These are phyloP conservation scores for Persicaria tinctoria DNA, from an alignment of 148 eudicot genomes.

Conservation along the genomic window DNA sequence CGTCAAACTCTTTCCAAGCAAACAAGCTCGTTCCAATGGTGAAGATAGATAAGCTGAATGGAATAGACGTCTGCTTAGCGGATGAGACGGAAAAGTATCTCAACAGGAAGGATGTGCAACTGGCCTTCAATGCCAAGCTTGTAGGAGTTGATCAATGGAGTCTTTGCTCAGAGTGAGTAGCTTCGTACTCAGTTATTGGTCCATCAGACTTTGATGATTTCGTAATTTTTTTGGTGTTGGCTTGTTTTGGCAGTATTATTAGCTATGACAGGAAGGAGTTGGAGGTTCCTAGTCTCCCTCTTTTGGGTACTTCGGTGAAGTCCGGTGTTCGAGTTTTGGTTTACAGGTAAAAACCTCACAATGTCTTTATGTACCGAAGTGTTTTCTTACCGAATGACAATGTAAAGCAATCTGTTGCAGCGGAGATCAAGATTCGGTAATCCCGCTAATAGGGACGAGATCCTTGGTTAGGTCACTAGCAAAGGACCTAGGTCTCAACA, in stretches of 20 bases:
- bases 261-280: not conserved
- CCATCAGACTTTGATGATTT: not conserved
- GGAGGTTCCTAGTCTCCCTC: not conserved
- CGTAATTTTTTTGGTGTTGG: not conserved
- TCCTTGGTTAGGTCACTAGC: constrained; percentile 38
- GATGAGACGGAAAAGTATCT: constrained; percentile 43
- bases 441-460: constrained; percentile 51
- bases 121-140: constrained; percentile 56
- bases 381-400: not conserved
- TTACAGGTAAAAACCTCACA: not conserved
- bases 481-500: constrained; percentile 36
- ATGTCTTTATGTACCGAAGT: not conserved
- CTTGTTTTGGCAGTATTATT: not conserved
- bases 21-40: not conserved
- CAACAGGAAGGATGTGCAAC: constrained; percentile 60
- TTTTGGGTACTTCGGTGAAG: not conserved
- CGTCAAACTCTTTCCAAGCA: not conserved
- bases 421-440: constrained; percentile 60
- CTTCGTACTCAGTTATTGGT: not conserved
- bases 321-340: constrained; percentile 4
- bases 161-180: constrained; percentile 37
- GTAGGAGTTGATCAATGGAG: constrained; percentile 45
- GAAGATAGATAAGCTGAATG: not conserved
- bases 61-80: constrained; percentile 35
- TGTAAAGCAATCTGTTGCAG: constrained; percentile 11